Evolutionary conservation across 768 basidiomycete species (phyloP), one percentile per base, ranked within the genome.

Genomic region (Gloeopeniophorella convolvens): DNA sequence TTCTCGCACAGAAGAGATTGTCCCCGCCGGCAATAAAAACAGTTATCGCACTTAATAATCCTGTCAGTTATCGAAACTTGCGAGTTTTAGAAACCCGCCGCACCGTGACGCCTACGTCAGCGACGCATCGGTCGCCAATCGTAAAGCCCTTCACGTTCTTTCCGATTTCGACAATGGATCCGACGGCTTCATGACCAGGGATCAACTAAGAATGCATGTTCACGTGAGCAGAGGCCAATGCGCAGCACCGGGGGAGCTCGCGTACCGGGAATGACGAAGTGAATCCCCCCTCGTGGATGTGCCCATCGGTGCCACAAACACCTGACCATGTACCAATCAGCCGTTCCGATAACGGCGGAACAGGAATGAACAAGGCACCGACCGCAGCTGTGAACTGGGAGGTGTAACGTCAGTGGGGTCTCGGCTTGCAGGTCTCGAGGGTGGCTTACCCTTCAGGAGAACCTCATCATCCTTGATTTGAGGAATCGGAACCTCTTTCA

Each of bases 21-120:
- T n/a, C 89, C 90, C 36, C 88, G 78, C 44, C 89, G 79, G 67
- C 92, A 94, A 70, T 81, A 91, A 70, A 91, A 90, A 67, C 91
- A 94, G 51, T 72, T 74, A 7, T 81, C 85, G 68, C 91, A 93
- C 86, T 89, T 23, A 43, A 10, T 26, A 23, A 32, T 39, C 28
- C 2, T 27, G 24, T 57, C 51, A 32, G 36, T 30, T 12, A 45
- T 23, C 10, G 12, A 23, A 21, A 55, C 50, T 54, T 43, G 49
- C 28, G 55, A n/a, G n/a, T n/a, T n/a, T 31, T 2, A 28, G 2
- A 12, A 27, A n/a, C 13, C 5, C 26, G 31, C 64, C 82, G 63
- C 51, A 84, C 86, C 42, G 82, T 80, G 46, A 78, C 71, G 53
- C 82, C 77, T 32, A 86, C 84, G 65, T 95, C 91, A 21, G 86